A percentile compares a stretch with the other conserved stretches of the same genome.
phyloP scores from a whole-genome alignment of 495 filamentous ascomycete species.

The Penicillium cosmopolitanum region DNA sequence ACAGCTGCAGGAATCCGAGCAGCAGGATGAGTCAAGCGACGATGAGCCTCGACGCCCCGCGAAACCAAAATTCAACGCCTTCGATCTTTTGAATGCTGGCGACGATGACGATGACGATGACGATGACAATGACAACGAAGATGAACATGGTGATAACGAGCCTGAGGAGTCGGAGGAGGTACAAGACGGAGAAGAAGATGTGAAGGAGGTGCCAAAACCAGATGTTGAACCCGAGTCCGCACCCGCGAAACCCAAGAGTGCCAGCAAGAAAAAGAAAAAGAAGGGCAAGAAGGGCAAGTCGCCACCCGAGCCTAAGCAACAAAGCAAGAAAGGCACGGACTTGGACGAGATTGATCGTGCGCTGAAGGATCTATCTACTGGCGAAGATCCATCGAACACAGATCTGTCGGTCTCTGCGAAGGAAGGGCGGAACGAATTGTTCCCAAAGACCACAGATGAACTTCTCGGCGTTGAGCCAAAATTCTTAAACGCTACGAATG shows the following conservation, averaged over 20 bases:
- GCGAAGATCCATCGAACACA: slow-evolving; percentile 23
- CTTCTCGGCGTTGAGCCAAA: slow-evolving; percentile 76
- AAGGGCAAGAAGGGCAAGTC: slow-evolving; percentile 30
- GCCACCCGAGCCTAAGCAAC: background rate
- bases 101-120: slow-evolving; percentile 69
- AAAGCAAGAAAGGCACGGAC: slow-evolving; percentile 18
- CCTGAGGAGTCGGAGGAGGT: slow-evolving; percentile 32
- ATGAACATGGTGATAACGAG: slow-evolving; percentile 55
- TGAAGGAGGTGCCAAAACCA: slow-evolving; percentile 13
- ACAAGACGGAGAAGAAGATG: slow-evolving; percentile 33
- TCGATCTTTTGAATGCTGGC: slow-evolving; percentile 56
- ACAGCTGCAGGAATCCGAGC: slow-evolving; percentile 55
- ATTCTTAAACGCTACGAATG: slow-evolving; percentile 82
- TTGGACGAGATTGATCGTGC: slow-evolving; percentile 85
- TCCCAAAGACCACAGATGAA: slow-evolving; percentile 47
- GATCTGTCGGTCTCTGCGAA: slow-evolving; percentile 26
- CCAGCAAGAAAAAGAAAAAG: slow-evolving; percentile 56
- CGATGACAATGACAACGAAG: slow-evolving; percentile 60
- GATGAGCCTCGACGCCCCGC: slow-evolving; percentile 41
- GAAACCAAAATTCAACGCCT: slow-evolving; percentile 53
- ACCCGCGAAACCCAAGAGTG: slow-evolving; percentile 41
- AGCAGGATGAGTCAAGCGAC: slow-evolving; percentile 56
- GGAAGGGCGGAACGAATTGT: slow-evolving; percentile 47
- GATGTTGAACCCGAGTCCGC: slow-evolving; percentile 16
- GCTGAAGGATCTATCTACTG: slow-evolving; percentile 62